Base-by-base conservation (phyloP, 1,284 basidiomycete species). In the Tremellales sp. region DNA sequence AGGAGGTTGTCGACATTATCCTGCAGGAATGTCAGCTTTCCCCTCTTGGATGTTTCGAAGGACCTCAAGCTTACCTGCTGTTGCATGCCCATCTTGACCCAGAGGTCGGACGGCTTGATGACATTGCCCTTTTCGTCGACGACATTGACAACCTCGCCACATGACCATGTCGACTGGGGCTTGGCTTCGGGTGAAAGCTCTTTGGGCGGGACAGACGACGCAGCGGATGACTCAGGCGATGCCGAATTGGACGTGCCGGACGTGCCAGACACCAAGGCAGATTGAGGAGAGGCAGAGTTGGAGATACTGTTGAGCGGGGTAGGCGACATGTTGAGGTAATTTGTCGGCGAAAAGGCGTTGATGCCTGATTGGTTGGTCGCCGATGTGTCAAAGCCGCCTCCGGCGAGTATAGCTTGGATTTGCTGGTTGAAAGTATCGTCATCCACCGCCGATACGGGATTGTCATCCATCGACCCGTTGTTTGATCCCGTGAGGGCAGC, bases 271-370 rank as follows among this genome's bases (percentile, higher is more conserved):
- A 36, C 13, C 22, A n/a, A 23, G 19, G 48, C 45, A 2, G 60
- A 62, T 40, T 49, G 56, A 2, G 61, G 58, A 3, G 60, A 60
- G 45, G 58, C 50, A 29, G 53, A 59, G 48, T 61, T 60, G 43
- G 62, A 60, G 1, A 43, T 39, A 1, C 59, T 53, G 39, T 50
- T 56, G 36, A 64, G 46, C 2, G 71, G 68, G 23, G 70, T 67
- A 1, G 72, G 72, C 3, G 68, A 70, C 56, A 70, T 69, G 60
- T 70, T 71, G 54, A 74, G 65, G 51, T 72, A 73, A 40, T 65
- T 68, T 17, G 60, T 64, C 7, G 72, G 70, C 3, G 56, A 54
- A 15, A 61, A 63, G 12, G 60, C 58, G 26, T 24, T 47, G 21
- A 33, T 52, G 36, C 53, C 58, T 8, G 15, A 31, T 31, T 31